Percentiles rank a stretch among this genome's conserved stretches.
Conservation (phyloP, 306 rosid species). For the Lathyrus aphaca region DNA sequence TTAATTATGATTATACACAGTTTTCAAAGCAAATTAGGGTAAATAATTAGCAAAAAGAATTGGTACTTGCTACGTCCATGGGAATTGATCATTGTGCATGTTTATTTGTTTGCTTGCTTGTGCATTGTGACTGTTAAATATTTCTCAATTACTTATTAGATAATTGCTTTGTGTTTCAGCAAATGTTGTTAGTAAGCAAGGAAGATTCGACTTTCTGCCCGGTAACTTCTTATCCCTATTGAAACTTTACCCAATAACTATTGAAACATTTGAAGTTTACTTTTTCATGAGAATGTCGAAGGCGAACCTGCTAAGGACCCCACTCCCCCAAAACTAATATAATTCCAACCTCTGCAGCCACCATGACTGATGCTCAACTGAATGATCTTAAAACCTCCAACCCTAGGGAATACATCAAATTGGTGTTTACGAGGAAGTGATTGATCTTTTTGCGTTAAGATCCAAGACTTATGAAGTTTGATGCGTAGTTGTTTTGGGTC, state of each 20-base stretch:
- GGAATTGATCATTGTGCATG: conserved; percentile 19
- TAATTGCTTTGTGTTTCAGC: conserved; percentile 62
- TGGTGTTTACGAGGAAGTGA: too few relatives aligned
- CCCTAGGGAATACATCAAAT: too few relatives aligned
- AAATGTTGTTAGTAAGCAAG: conserved; percentile 63
- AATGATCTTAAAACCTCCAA: too few relatives aligned
- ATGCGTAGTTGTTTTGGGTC: too few relatives aligned
- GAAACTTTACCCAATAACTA: conserved; percentile 20
- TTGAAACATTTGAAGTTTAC: conserved; percentile 25
- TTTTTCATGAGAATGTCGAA: too few relatives aligned
- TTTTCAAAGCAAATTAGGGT: conserved; percentile 31
- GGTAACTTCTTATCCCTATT: conserved; percentile 50
- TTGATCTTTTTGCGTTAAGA: too few relatives aligned
- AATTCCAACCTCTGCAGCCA: too few relatives aligned
- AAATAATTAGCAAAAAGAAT: conserved; percentile 1
- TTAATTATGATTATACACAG: conserved; percentile 24
- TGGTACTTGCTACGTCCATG: background rate
- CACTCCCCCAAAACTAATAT: too few relatives aligned
- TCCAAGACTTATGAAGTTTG: too few relatives aligned
- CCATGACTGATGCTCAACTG: too few relatives aligned
- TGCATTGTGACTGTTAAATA: conserved; percentile 23
- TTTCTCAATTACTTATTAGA: conserved; percentile 27
- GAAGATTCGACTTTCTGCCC: conserved; percentile 85
- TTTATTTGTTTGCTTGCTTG: conserved; percentile 14
- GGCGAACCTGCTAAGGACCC: too few relatives aligned